phyloP scores from a whole-genome alignment of 495 filamentous ascomycete species.

The Penicillium paradoxum region DNA sequence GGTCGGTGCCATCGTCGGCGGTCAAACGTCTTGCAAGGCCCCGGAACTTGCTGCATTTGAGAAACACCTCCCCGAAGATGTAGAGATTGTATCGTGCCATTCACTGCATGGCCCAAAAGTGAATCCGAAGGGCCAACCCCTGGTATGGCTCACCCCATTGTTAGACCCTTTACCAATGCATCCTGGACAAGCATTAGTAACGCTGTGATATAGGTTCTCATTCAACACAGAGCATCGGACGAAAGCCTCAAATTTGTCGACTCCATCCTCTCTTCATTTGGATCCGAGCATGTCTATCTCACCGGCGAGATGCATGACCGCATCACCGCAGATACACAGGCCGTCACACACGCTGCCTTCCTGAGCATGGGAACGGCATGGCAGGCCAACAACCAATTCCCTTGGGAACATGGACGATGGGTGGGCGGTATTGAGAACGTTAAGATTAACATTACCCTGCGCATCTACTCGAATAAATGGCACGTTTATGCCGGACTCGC shows the following conservation, averaged over 20 bases:
- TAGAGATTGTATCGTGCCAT: conserved; percentile 94
- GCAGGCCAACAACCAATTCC: conserved; percentile 88
- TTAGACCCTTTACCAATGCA: neutral
- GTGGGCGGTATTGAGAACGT: conserved; percentile 97
- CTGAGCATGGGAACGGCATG: conserved; percentile 96
- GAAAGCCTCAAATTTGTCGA: conserved; percentile 73
- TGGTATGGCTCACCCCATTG: conserved; percentile 48
- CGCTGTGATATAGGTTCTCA: conserved; percentile 58
- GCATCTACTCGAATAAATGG: conserved; percentile 98
- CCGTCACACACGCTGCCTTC: conserved; percentile 95
- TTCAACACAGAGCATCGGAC: conserved; percentile 83
- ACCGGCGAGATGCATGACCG: conserved; percentile 84
- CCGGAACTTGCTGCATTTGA: conserved; percentile 95
- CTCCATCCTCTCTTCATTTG: conserved; percentile 71
- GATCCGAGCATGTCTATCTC: conserved; percentile 78
- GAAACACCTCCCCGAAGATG: conserved; percentile 76
- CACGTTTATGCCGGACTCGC: conserved; percentile 97
- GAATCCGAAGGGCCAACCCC: conserved; percentile 77
- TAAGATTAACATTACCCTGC: conserved; percentile 95
- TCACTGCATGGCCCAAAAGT: conserved; percentile 93
- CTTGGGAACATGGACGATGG: conserved; percentile 91
- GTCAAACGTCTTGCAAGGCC: conserved; percentile 97
- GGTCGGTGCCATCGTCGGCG: conserved; percentile 87
- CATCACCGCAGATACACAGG: conserved; percentile 97
- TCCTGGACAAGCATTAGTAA: conserved; percentile 7